Base-by-base conservation (phyloP, 306 rosid species). In the Quercus parvula region DNA sequence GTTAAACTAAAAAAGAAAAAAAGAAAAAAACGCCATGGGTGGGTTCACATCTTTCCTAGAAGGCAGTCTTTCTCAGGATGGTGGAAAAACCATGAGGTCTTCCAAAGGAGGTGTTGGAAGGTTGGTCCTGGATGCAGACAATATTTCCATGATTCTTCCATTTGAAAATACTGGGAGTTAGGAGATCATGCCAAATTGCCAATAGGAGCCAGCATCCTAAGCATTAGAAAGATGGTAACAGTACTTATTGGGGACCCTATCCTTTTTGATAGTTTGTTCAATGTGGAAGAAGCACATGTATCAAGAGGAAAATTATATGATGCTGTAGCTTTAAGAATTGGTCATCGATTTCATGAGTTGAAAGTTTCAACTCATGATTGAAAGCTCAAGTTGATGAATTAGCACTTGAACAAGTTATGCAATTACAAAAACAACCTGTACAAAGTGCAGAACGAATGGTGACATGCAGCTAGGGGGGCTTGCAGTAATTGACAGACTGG, bases 101-200 rank as follows among this genome's bases (percentile, higher is more conserved):
- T 83, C 93, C 73, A 93, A 93, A 89, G 89, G 98, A 91, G 99
- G 99, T 71, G 92, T 90, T 81, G 99, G 93, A 77, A 91, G 99
- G 87, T 82, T 95, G 87, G 80, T 95, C 76, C 83, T 95, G 55
- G 98, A 91, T 57, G 89, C 97, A 28, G 98, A 95, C 79, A 88
- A 69, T 70, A 62, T 88, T 64, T 98, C 99, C 57, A 70, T 88
- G 54, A 97, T 95, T 75, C 76, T 95, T 84, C 99, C 99, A n/a
- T 95, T 95, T 84, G 98, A 90, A 25, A 98, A 91, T 79, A 87
- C 92, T 11, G 98, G 99, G 78, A 95, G 91, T 98, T 98, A 95
- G 79, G 99, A 90, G 75, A 93, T 95, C 78, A 91, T 95, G 98
- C 99, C n/a, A n/a, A n/a, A n/a, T n/a, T n/a, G n/a, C n/a, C 99